Conservation (phyloP, 306 rosid species). For the Malus sylvestris region DNA sequence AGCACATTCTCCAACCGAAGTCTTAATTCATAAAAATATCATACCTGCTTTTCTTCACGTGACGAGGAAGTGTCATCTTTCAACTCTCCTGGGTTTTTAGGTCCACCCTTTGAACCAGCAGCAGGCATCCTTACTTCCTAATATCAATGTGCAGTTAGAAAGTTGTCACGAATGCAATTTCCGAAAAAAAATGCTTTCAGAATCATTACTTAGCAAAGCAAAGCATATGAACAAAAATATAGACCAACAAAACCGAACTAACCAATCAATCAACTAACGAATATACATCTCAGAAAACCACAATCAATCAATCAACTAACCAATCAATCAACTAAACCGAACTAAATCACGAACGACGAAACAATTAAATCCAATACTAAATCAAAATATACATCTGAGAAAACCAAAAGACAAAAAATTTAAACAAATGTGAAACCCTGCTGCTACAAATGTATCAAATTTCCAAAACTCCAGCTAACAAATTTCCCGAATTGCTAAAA, state of each 20-base stretch:
- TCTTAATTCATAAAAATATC: background rate
- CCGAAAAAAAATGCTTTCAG: background rate
- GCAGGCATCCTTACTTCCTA: constrained; percentile 99
- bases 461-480: background rate
- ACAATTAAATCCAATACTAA: too few relatives aligned
- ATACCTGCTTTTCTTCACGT: constrained; percentile 80
- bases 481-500: background rate
- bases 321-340: background rate
- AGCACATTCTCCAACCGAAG: background rate
- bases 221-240: background rate
- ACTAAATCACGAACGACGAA: background rate
- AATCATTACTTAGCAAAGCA: background rate
- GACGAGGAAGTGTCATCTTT: constrained; percentile 76
- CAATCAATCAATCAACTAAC: background rate
- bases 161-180: background rate
- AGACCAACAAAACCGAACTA: background rate
- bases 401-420: background rate
- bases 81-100: constrained; percentile 69
- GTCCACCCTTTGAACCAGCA: constrained; percentile 69
- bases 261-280: background rate
- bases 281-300: too few relatives aligned
- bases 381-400: background rate
- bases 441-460: background rate
- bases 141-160: constrained; percentile 20
- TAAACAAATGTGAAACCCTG: background rate